Base-by-base conservation (phyloP, 192 early-diverging fungal genomes). In the Podila clonocystis region DNA sequence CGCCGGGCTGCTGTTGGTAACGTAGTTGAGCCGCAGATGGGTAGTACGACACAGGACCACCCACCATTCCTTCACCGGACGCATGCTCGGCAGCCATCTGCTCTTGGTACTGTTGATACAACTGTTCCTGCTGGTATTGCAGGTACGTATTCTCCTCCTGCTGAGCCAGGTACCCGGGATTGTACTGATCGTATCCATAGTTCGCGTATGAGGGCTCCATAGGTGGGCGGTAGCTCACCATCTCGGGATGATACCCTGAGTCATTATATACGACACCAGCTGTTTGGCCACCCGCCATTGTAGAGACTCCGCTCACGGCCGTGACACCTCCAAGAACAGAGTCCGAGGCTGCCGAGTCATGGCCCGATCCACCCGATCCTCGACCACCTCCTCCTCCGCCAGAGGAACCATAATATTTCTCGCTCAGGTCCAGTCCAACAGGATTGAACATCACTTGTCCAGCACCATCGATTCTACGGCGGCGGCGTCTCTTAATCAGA, bases 371-470 rank as follows among this genome's bases (percentile, higher is more conserved):
- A 22, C 28, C 13, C 5, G 22, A 34, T 24, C 62, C 62, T n/a
- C 50, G 24, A 24, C 48, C 50, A 17, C n/a, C n/a, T 30, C 50
- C 34, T 1, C 55, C 62, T 4, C 63, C 50, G 9, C 70, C 34
- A 3, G 15, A 9, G 7, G 30, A n/a, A 19, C 50, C 30, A 15
- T 50, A 34, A 19, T 64, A 62, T n/a, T 70, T 69, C 41, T 78
- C 75, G 20, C 67, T 48, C 50, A 67, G 63, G 20, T 62, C 65
- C 11, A 72, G 22, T 57, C 52, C 66, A n/a, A 67, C 50, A 33
- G 69, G 68, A 45, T 72, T 78, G 50, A 78, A 78, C 13, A 78
- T 22, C 7, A 52, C 63, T 48, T 78, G 50, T 7, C 69, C 62
- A 11, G 57, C 68, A 17, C 26, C 17, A 19, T 74, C 17, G 7